phyloP scores from a whole-genome alignment of 1,284 basidiomycete species.

The Trichosporon inkin region DNA sequence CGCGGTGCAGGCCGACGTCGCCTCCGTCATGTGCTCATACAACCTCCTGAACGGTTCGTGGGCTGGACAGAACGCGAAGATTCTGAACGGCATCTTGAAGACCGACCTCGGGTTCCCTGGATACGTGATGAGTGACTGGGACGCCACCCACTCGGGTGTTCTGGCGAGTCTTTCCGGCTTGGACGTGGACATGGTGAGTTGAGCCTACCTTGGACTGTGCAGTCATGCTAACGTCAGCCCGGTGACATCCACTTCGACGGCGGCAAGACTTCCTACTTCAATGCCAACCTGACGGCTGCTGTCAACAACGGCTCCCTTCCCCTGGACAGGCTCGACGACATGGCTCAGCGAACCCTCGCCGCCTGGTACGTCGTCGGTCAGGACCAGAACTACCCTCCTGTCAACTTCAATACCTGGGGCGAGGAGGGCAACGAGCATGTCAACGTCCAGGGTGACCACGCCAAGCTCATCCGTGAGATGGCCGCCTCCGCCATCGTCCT shows the following conservation, averaged over 20 bases:
- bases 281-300: constrained; percentile 25
- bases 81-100: constrained; percentile 67
- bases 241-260: constrained; percentile 23
- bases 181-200: constrained; percentile 54
- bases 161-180: constrained; percentile 23
- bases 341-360: constrained; percentile 33
- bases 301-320: constrained; percentile 30
- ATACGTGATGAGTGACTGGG: constrained; percentile 28
- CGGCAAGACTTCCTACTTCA: constrained; percentile 19
- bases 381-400: constrained; percentile 27
- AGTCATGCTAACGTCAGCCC: constrained; percentile 2
- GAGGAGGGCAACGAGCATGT: constrained; percentile 55
- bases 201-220: not conserved
- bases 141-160: constrained; percentile 20
- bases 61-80: constrained; percentile 60
- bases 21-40: constrained; percentile 70
- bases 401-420: constrained; percentile 24
- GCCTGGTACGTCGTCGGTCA: constrained; percentile 36
- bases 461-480: constrained; percentile 43
- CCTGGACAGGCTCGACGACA: constrained; percentile 33
- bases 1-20: constrained; percentile 65
- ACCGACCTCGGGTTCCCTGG: constrained; percentile 62
- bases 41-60: constrained; percentile 61
- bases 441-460: constrained; percentile 71
- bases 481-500: constrained; percentile 57